These are phyloP conservation scores for Geotrichum carabidarum DNA, from an alignment of 1,139 yeast species.

Conservation along the genomic window DNA sequence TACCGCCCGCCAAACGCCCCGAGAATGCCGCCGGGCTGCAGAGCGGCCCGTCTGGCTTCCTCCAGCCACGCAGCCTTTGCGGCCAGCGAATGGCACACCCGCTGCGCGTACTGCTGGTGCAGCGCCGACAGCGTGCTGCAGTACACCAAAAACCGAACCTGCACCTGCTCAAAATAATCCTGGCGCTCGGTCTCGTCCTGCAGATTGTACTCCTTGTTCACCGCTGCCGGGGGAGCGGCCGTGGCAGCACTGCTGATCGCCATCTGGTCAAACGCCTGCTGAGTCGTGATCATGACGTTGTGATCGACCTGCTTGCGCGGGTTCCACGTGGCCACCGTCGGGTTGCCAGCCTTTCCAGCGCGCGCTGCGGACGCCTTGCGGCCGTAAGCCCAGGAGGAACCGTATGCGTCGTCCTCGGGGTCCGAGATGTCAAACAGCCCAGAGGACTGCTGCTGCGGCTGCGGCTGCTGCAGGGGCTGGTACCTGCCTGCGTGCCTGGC, in stretches of 20 bases:
- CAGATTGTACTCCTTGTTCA: background rate
- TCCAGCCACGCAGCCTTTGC: slow-evolving; percentile 4
- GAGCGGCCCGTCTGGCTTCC: slow-evolving; percentile 4
- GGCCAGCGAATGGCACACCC: background rate
- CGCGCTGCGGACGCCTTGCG: background rate
- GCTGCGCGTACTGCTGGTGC: slow-evolving; percentile 8
- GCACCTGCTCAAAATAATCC: slow-evolving; percentile 12
- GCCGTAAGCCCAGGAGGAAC: background rate
- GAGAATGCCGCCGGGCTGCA: background rate
- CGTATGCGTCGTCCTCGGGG: background rate
- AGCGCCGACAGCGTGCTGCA: background rate
- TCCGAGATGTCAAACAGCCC: slow-evolving; percentile 4
- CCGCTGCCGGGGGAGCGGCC: background rate
- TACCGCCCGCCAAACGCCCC: background rate
- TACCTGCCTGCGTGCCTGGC: too few relatives aligned
- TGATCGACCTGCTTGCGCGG: background rate
- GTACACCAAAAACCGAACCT: slow-evolving; percentile 11
- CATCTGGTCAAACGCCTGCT: too few relatives aligned
- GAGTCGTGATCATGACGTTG: too few relatives aligned
- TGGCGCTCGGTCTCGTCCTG: slow-evolving; percentile 3
- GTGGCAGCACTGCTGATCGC: too few relatives aligned
- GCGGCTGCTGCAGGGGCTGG: too few relatives aligned
- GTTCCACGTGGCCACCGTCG: background rate
- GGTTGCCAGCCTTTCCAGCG: background rate
- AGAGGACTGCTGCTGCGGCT: background rate